Conservation (phyloP, 306 rosid species). For the Inga leiocalycina region DNA sequence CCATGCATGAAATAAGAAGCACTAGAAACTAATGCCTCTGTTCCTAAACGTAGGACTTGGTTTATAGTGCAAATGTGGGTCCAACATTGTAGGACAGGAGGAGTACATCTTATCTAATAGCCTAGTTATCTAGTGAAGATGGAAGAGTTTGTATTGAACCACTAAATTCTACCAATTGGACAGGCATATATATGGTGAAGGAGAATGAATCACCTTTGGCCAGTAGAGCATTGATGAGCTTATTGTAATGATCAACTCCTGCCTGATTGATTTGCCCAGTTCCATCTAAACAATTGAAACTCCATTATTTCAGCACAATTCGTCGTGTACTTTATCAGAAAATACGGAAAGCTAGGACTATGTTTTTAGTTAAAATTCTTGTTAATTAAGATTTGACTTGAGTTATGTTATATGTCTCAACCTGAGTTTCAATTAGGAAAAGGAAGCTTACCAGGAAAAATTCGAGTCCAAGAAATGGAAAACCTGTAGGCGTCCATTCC, state of each 20-base stretch:
- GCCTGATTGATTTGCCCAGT: constrained; percentile 72
- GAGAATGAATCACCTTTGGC: constrained; percentile 59
- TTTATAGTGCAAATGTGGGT: too few relatives aligned
- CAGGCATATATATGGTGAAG: neutral
- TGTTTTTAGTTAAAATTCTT: neutral
- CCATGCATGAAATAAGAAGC: constrained; percentile 21
- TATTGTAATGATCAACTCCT: constrained; percentile 84
- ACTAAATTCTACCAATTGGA: constrained; percentile 3
- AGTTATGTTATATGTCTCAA: neutral
- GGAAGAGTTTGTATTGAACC: neutral
- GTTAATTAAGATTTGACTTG: neutral
- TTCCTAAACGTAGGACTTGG: too few relatives aligned
- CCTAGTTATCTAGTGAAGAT: neutral
- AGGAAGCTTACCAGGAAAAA: constrained; percentile 70
- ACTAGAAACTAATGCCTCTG: neutral
- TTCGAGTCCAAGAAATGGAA: constrained; percentile 93
- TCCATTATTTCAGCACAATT: constrained; percentile 9
- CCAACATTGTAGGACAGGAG: too few relatives aligned
- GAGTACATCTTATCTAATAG: too few relatives aligned
- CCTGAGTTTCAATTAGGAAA: neutral
- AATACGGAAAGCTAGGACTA: neutral
- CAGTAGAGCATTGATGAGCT: constrained; percentile 74
- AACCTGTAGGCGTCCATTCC: constrained; percentile 91
- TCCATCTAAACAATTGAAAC: constrained; percentile 61
- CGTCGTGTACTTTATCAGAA: neutral